Base-by-base conservation (phyloP, 1,139 yeast species). In the Debaryomycetaceae sp. region DNA sequence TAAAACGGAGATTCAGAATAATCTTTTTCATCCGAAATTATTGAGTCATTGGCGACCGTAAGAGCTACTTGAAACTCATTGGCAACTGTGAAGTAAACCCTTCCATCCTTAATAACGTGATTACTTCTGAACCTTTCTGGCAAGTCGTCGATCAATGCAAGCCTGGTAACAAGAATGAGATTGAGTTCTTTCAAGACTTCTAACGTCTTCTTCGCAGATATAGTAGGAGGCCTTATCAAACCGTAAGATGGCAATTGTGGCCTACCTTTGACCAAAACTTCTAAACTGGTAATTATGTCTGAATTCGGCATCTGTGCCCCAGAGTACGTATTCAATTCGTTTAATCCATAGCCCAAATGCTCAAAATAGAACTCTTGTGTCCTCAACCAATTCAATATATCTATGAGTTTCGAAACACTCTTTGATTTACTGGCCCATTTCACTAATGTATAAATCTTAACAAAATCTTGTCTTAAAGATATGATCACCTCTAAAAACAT, bases 301-400 rank as follows among this genome's bases (percentile, higher is more conserved):
- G 96, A 93, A 62, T 89, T 87, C 6, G 97, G 95, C 47, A 91
- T 67, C 57, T 89, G 88, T 1, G 98, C 98, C 17, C 91, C 88
- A 5, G 90, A 72, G 34, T 84, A 81, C 36, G 83, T 79, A 52
- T 86, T 84, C 31, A 81, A 65, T 43, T 80, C 80, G 40, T 76
- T 76, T 51, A 76, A 41, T 72, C 87, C 83, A 39, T 66, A 60
- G 33, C 64, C 60, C 46, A 75, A 56, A 45, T 85, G 81, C 48
- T 87, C 89, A 41, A 84, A 78, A 60, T 81, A 81, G 50, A 84
- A 83, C 54, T 90, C 95, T 47, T 88, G 90, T 49, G 61, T 57
- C 23, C 95, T 74, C 40, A 91, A 74, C 95, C 96, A 91, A 48
- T 87, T 86, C 49, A 93, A 80, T 24, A 91, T 73, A 64, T 93